Percentiles rank a stretch among this genome's conserved stretches.
Conservation (phyloP, 192 early-diverging fungal genomes). For the Anaeromyces robustus region DNA sequence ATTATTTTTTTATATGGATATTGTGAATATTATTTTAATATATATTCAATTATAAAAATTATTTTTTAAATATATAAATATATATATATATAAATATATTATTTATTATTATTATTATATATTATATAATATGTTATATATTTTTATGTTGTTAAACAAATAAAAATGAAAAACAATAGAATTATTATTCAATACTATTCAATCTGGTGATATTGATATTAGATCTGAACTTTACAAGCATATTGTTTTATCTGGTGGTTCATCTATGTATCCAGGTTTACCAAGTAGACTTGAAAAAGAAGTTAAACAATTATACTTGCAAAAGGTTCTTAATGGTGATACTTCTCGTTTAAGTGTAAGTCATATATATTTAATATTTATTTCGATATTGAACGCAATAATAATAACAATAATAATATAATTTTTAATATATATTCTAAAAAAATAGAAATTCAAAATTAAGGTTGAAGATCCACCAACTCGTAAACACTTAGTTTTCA, state of each 20-base stretch:
- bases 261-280: constrained; percentile 97
- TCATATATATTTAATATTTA: constrained; percentile 3
- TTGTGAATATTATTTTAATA: too few species aligned
- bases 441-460: constrained; percentile 81
- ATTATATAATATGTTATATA: not conserved
- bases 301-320: constrained; percentile 87
- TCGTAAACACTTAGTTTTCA: constrained; percentile 96
- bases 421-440: not conserved
- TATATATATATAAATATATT: too few species aligned
- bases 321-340: constrained; percentile 77
- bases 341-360: constrained; percentile 57
- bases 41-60: too few species aligned
- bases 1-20: too few species aligned
- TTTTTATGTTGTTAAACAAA: not conserved
- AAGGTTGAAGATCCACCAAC: constrained; percentile 94
- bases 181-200: constrained; percentile 80
- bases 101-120: too few species aligned
- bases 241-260: constrained; percentile 94
- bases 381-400: too few species aligned
- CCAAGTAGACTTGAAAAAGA: constrained; percentile 97
- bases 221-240: constrained; percentile 91
- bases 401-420: too few species aligned
- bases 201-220: constrained; percentile 79
- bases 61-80: too few species aligned
- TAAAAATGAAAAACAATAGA: constrained; percentile 36